phyloP scores from a whole-genome alignment of 2,329 filamentous ascomycete species.

The Coleophoma crateriformis region DNA sequence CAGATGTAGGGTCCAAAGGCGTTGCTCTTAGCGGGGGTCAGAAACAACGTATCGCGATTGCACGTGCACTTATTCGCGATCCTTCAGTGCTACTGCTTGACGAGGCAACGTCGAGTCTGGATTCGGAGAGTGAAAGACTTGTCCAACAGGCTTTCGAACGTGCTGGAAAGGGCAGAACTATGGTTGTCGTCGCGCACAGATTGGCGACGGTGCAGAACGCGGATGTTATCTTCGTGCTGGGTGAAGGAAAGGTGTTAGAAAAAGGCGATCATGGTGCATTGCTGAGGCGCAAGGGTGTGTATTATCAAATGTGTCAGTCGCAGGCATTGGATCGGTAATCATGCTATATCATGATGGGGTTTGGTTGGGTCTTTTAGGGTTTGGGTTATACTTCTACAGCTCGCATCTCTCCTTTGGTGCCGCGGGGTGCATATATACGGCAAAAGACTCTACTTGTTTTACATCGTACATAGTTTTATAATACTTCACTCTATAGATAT shows the following conservation, averaged over 20 bases:
- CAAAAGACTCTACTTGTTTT: too few relatives aligned
- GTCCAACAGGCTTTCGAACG: slow-evolving; percentile 61
- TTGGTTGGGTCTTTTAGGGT: too few relatives aligned
- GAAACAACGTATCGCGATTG: slow-evolving; percentile 49
- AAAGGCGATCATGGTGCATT: slow-evolving; percentile 1
- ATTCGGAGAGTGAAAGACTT: slow-evolving; percentile 47
- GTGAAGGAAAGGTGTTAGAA: slow-evolving; percentile 2
- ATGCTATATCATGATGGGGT: too few relatives aligned
- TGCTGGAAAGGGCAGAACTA: slow-evolving; percentile 57
- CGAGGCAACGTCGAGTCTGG: slow-evolving; percentile 50
- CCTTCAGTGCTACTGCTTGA: slow-evolving; percentile 50
- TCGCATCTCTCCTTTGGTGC: too few relatives aligned
- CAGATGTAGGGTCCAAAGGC: slow-evolving; percentile 39
- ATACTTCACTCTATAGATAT: too few relatives aligned
- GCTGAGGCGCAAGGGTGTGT: slow-evolving; percentile 1
- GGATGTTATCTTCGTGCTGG: slow-evolving; percentile 32
- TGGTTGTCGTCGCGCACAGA: slow-evolving; percentile 70
- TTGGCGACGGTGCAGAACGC: slow-evolving; percentile 71
- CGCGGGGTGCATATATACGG: too few relatives aligned
- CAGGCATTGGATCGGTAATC: background rate
- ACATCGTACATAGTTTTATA: too few relatives aligned
- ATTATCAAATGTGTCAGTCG: slow-evolving; percentile 4
- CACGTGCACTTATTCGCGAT: slow-evolving; percentile 45
- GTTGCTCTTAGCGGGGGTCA: slow-evolving; percentile 47
- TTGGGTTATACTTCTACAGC: too few relatives aligned